These are phyloP conservation scores for Pseudocercospora pini-densiflorae DNA, from an alignment of 2,329 filamentous ascomycete genomes.

Conservation along the genomic window DNA sequence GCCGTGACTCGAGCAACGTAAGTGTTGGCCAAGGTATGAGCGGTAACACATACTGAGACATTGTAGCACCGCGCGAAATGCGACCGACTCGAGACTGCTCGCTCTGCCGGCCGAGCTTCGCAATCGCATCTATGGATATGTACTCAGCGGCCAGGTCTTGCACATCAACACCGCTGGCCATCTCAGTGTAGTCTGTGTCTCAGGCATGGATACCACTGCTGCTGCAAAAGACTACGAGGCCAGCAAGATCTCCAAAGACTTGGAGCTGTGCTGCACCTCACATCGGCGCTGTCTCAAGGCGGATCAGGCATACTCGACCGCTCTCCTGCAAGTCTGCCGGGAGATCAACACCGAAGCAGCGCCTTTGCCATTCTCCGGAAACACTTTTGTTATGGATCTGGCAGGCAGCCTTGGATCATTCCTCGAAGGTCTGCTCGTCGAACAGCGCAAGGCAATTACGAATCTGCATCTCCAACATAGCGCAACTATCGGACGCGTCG, in stretches of 20 bases:
- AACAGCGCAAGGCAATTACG: neutral
- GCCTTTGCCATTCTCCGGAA: neutral
- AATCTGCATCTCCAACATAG: neutral
- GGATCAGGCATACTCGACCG: neutral
- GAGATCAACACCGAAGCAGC: slow-evolving; percentile 4
- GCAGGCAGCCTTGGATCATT: neutral
- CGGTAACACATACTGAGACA: neutral
- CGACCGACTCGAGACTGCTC: neutral
- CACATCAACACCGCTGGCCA: neutral
- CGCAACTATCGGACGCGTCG: neutral
- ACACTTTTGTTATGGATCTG: neutral
- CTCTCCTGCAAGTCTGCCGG: neutral
- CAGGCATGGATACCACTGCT: no score
- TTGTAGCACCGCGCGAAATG: neutral
- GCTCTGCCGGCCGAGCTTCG: slow-evolving; percentile 9
- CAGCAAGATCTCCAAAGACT: no score
- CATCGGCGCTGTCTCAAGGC: neutral
- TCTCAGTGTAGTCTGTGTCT: no score
- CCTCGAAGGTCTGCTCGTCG: neutral
- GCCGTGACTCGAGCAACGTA: neutral
- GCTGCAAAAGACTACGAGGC: no score
- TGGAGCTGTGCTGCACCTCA: neutral
- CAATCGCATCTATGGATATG: slow-evolving; percentile 8
- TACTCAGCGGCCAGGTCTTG: neutral
- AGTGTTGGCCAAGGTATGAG: neutral